phyloP scores from a whole-genome alignment of 225 moss, liverwort and hornwort species.

The Sphagnum tenellum region DNA sequence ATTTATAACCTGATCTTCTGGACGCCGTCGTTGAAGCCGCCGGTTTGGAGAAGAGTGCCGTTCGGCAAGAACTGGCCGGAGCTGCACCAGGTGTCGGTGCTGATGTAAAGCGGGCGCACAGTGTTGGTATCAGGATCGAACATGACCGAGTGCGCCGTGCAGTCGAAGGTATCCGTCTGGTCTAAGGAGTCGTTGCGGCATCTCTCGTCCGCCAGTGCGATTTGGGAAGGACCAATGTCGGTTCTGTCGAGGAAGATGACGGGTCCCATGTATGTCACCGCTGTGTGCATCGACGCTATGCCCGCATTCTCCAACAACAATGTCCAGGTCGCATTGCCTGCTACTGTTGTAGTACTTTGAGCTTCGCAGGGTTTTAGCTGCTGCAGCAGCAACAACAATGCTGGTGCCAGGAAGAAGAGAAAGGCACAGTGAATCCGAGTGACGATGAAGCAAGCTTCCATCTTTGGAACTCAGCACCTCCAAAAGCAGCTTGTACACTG shows the following conservation, averaged over 20 bases:
- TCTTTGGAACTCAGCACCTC: no score
- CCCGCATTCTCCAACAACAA: slow-evolving; percentile 53
- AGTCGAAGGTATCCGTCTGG: slow-evolving; percentile 24
- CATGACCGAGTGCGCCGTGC: slow-evolving; percentile 78
- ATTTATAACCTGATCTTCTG: slow-evolving; percentile 34
- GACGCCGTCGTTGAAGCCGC: slow-evolving; percentile 54
- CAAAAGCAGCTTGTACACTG: no score
- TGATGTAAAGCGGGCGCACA: slow-evolving; percentile 47
- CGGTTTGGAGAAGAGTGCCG: slow-evolving; percentile 78
- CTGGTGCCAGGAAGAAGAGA: no score
- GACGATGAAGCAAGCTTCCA: no score
- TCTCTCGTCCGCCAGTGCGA: slow-evolving; percentile 34
- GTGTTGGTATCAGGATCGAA: slow-evolving; percentile 35
- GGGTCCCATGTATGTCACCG: slow-evolving; percentile 54
- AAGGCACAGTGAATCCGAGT: no score
- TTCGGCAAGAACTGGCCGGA: slow-evolving; percentile 69
- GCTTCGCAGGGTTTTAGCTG: no score
- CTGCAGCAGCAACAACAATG: no score
- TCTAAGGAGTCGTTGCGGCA: slow-evolving; percentile 31
- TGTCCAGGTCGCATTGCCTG: slow-evolving; percentile 47
- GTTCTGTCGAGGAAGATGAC: slow-evolving; percentile 69
- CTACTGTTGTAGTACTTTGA: neutral
- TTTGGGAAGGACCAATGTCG: slow-evolving; percentile 55
- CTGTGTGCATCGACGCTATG: slow-evolving; percentile 81
- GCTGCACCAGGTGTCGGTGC: slow-evolving; percentile 71